Base-by-base conservation (phyloP, 495 filamentous ascomycete genomes). In the Viridothelium virens region DNA sequence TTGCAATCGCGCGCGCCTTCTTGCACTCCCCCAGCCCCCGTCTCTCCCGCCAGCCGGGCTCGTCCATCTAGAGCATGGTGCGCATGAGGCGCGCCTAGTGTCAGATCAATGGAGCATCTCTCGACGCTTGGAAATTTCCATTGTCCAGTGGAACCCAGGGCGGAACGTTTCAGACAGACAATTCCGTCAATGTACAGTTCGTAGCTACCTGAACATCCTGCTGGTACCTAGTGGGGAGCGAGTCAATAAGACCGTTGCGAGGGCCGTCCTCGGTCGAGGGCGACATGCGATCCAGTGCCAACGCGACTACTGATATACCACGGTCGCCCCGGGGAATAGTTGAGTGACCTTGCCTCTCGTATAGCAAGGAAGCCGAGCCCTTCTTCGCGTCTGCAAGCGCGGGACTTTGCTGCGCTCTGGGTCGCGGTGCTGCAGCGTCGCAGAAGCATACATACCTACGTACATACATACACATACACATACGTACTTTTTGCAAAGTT, bases 301-400 rank as follows among this genome's bases (percentile, higher is more conserved):
- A 53, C 11, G 48, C 9, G n/a, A 16, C 48, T 5, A 18, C 48
- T 53, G 48, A 53, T 53, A 53, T 53, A 53, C 48, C 48, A 25
- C 48, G 11, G 5, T 14, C n/a, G 12, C 48, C 48, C 48, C 5
- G 48, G 48, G n/a, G 18, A 14, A 53, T 53, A 53, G 48, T 53
- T 53, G 48, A 25, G 48, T 53, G 5, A 53, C 48, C 48, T 53
- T 53, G 48, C 12, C 48, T 53, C 48, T 53, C 48, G 48, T n/a
- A 53, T 53, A 14, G 48, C 48, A 53, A 53, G 48, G 48, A 53
- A 53, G 48, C 48, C 48, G 48, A 53, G n/a, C 48, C 48, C 48
- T 53, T 53, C 48, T 14, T 53, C 18, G 48, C 48, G 18, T 53
- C 48, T 53, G 48, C 48, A n/a, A n/a, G n/a, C 9, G 48, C 16